Base-by-base conservation (phyloP, 306 rosid genomes). In the Corylus heterophylla region DNA sequence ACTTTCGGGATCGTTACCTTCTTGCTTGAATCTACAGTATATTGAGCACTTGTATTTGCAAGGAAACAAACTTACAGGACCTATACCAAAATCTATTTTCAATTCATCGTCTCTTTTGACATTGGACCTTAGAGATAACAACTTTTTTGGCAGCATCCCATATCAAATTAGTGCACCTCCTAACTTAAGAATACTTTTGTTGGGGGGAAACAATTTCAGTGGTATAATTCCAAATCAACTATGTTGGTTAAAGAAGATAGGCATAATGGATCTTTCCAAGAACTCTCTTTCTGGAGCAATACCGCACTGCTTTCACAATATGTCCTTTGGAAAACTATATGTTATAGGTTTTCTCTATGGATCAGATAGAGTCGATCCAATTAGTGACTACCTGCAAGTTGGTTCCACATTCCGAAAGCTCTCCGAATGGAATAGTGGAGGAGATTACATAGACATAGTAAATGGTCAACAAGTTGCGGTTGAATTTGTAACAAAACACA, bases 211-310 rank as follows among this genome's bases (percentile, higher is more conserved):
- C 16, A 10, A 35, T 2, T 59, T 78, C 2, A 44, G 63, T 56
- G 82, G 82, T 4, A 17, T 27, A 14, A 71, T 78, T 13, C 71
- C 82, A 14, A 7, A 11, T 7, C 51, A 79, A 18, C 2, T 78
- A 9, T 78, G 81, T 2, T 42, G n/a, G 25, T 29, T 44, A 5
- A 7, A 4, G 0, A 9, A 71, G 0, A 27, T 79, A 20, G 47
- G 51, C 4, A 48, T 79, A 7, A 10, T 79, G 71, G 77, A 79
- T 72, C 63, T 79, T 35, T 79, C 73, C 4, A 12, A 4, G 4
- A 79, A 79, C 29, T n/a, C 22, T 8, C 49, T 71, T 44, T 56
- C 8, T 71, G 73, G 82, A 9, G 17, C 54, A 48, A 48, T 79
- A 50, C 82, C 82, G 0, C 2, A 56, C 1, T 79, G 77, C 71